These are phyloP conservation scores for Capsicum baccatum DNA, from an alignment of 257 asterid genomes.

Conservation along the genomic window DNA sequence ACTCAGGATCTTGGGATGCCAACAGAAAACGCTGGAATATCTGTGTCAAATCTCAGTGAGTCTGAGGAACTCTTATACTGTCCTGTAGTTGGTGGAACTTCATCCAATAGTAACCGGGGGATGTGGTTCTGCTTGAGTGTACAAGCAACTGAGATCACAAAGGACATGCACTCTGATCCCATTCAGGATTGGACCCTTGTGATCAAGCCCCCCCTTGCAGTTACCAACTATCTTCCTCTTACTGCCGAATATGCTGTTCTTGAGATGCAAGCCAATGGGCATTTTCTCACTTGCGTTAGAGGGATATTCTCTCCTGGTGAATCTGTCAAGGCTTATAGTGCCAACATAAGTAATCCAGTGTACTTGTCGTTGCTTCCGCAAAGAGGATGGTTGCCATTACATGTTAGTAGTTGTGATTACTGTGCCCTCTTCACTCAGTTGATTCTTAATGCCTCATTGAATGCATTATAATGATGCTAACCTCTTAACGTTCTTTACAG, in stretches of 20 bases:
- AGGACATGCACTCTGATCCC: slow-evolving; percentile 69
- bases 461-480: slow-evolving; percentile 35
- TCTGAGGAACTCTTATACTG: slow-evolving; percentile 75
- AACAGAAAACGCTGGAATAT: slow-evolving; percentile 58
- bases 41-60: slow-evolving; percentile 66
- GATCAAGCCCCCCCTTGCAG: slow-evolving; percentile 72
- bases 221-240: slow-evolving; percentile 86
- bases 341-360: slow-evolving; percentile 81
- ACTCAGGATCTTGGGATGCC: slow-evolving; percentile 54
- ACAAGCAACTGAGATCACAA: slow-evolving; percentile 82
- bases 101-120: slow-evolving; percentile 66
- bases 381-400: slow-evolving; percentile 90
- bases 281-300: slow-evolving; percentile 71
- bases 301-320: slow-evolving; percentile 86
- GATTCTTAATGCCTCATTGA: slow-evolving; percentile 13
- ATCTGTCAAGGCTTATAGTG: slow-evolving; percentile 70
- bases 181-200: slow-evolving; percentile 85
- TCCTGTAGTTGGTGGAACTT: slow-evolving; percentile 65
- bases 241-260: slow-evolving; percentile 86
- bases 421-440: slow-evolving; percentile 6
- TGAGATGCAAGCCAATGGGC: slow-evolving; percentile 89
- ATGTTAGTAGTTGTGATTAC: slow-evolving; percentile 55
- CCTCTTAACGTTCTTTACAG: slow-evolving; percentile 45
- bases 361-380: slow-evolving; percentile 91
- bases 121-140: slow-evolving; percentile 84